Percentiles rank a stretch among this genome's conserved stretches.
phyloP scores from a whole-genome alignment of 2,329 filamentous ascomycete species.

The Kalmusia sp. region DNA sequence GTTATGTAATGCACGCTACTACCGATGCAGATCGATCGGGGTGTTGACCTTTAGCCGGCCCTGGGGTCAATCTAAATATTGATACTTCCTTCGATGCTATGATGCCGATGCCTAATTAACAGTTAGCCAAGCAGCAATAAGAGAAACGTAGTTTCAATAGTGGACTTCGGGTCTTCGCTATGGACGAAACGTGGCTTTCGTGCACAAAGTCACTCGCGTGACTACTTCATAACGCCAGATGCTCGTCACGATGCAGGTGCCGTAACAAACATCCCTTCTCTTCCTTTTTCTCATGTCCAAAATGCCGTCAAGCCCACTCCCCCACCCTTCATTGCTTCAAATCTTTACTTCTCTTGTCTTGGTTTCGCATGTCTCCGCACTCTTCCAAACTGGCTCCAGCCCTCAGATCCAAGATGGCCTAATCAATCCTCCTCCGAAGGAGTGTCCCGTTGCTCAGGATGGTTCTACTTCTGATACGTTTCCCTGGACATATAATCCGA shows the following conservation, averaged over 20 bases:
- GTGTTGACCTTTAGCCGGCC: conserved; percentile 18
- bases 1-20: conserved; percentile 1
- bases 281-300: background rate
- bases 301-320: background rate
- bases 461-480: conserved; percentile 32
- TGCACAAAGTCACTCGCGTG: background rate
- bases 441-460: conserved; percentile 31
- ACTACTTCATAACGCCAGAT: background rate
- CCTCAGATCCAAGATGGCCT: conserved; percentile 27
- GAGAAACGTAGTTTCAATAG: background rate
- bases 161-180: background rate
- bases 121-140: conserved; percentile 10
- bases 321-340: background rate
- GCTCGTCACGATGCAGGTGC: background rate
- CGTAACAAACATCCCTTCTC: background rate
- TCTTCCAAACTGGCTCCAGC: conserved; percentile 27
- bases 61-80: conserved; percentile 13
- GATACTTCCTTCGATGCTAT: conserved; percentile 1
- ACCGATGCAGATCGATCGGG: background rate
- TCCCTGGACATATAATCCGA: conserved; percentile 37
- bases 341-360: conserved; percentile 7
- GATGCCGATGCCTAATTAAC: conserved; percentile 11
- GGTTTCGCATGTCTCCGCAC: conserved; percentile 13
- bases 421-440: conserved; percentile 17
- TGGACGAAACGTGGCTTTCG: conserved; percentile 22